phyloP scores from a whole-genome alignment of 164 flowering plant genomes.

The Magnolia officinalis region DNA sequence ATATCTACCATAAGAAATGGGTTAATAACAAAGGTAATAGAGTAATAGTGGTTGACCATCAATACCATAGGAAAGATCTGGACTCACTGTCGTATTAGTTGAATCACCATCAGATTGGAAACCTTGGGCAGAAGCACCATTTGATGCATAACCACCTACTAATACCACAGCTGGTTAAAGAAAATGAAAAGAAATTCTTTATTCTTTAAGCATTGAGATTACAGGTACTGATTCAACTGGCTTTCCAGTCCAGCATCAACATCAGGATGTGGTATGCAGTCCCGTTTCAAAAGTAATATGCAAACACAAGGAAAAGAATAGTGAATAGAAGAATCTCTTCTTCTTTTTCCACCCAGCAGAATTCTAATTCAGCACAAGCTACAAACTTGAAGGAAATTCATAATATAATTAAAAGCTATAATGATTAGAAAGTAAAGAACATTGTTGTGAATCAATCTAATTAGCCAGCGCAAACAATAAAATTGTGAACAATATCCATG shows the following conservation, averaged over 20 bases:
- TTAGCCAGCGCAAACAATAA: too few relatives aligned
- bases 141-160: constrained; percentile 65
- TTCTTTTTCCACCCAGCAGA: not conserved
- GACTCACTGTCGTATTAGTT: constrained; percentile 83
- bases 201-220: not conserved
- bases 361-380: not conserved
- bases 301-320: not conserved
- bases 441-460: too few relatives aligned
- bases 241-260: not conserved
- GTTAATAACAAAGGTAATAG: constrained; percentile 13
- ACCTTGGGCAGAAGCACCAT: constrained; percentile 50
- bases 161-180: constrained; percentile 14
- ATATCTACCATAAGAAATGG: constrained; percentile 50
- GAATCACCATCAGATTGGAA: constrained; percentile 61
- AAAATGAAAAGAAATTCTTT: not conserved
- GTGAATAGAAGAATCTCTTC: not conserved
- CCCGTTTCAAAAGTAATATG: not conserved
- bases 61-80: not conserved
- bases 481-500: too few relatives aligned
- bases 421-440: too few relatives aligned
- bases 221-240: not conserved
- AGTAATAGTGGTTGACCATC: not conserved
- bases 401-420: too few relatives aligned
- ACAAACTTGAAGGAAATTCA: not conserved
- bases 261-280: not conserved